phyloP scores from a whole-genome alignment of 1,284 basidiomycete genomes.

The Cutaneotrichosporon dermatis region DNA sequence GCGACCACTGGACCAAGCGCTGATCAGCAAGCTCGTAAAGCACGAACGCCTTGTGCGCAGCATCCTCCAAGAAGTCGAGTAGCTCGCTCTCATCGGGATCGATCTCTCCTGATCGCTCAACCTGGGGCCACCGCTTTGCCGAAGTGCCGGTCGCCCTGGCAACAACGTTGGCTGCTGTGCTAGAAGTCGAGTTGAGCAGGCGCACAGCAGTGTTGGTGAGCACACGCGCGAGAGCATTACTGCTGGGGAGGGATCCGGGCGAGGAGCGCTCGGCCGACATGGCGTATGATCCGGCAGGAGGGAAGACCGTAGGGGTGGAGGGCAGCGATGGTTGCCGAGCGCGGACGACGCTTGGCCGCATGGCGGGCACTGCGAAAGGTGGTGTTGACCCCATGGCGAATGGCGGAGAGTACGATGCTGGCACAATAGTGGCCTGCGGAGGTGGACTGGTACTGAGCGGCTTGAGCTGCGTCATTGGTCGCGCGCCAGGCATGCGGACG shows the following conservation, averaged over 20 bases:
- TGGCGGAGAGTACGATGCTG: conserved; percentile 48
- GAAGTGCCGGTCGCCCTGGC: conserved; percentile 38
- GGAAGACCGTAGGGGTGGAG: conserved; percentile 34
- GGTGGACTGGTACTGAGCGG: conserved; percentile 18
- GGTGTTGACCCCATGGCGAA: conserved; percentile 49
- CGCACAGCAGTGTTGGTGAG: conserved; percentile 85
- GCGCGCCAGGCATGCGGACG: conserved; percentile 9
- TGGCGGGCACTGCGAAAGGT: conserved; percentile 44
- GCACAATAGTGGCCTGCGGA: conserved; percentile 20
- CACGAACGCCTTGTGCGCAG: conserved; percentile 93
- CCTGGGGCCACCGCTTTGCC: conserved; percentile 29
- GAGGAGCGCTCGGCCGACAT: conserved; percentile 28
- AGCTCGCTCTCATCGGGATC: conserved; percentile 79
- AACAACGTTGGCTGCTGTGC: conserved; percentile 38
- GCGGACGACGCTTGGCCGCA: conserved; percentile 15
- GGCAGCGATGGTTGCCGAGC: conserved; percentile 37
- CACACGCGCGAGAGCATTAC: conserved; percentile 75
- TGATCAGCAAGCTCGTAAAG: conserved; percentile 88
- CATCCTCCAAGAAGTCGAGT: conserved; percentile 70
- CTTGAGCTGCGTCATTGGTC: conserved; percentile 22
- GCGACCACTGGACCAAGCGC: conserved; percentile 65
- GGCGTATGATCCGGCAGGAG: conserved; percentile 23
- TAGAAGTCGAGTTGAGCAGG: conserved; percentile 66
- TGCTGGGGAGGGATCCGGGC: conserved; percentile 33
- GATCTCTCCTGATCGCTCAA: conserved; percentile 32